Conservation (phyloP, 139 green algal species). For the Desmodesmus armatus region DNA sequence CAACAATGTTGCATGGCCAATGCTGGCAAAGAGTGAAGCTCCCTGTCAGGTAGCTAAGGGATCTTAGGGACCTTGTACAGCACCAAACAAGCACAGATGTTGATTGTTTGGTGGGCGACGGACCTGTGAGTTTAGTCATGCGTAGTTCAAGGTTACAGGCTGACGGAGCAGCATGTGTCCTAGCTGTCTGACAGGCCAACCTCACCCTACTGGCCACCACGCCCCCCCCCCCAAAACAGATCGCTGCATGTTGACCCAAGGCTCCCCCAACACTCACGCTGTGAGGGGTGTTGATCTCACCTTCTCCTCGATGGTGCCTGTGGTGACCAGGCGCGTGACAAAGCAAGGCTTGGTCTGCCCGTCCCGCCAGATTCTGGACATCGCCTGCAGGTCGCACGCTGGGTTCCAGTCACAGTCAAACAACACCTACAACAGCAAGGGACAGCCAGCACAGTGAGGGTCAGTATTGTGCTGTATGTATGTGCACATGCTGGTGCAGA, state of each 20-base stretch:
- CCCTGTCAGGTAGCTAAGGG: no score
- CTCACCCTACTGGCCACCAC: no score
- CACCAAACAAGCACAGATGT: no score
- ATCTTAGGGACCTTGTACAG: no score
- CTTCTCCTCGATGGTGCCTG: conserved; percentile 91
- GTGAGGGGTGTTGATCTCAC: conserved; percentile 8
- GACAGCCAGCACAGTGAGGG: neutral
- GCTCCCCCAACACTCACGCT: neutral
- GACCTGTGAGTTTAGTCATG: no score
- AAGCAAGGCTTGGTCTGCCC: conserved; percentile 82
- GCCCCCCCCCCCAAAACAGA: neutral
- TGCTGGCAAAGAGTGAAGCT: no score
- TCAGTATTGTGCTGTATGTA: neutral
- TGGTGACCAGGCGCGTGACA: conserved; percentile 86
- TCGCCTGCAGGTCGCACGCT: conserved; percentile 77
- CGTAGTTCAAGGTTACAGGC: no score
- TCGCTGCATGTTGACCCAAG: neutral
- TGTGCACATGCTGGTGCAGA: neutral
- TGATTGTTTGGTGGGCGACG: no score
- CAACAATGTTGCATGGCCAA: neutral
- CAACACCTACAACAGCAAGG: conserved; percentile 46
- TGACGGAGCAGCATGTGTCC: no score
- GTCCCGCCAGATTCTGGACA: conserved; percentile 89
- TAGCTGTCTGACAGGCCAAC: no score
- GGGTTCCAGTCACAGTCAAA: conserved; percentile 75